Percentiles rank a stretch among this genome's conserved stretches.
Evolutionary conservation across 2,329 filamentous ascomycete species (phyloP).

Genomic region (Aschersonia sp.): DNA sequence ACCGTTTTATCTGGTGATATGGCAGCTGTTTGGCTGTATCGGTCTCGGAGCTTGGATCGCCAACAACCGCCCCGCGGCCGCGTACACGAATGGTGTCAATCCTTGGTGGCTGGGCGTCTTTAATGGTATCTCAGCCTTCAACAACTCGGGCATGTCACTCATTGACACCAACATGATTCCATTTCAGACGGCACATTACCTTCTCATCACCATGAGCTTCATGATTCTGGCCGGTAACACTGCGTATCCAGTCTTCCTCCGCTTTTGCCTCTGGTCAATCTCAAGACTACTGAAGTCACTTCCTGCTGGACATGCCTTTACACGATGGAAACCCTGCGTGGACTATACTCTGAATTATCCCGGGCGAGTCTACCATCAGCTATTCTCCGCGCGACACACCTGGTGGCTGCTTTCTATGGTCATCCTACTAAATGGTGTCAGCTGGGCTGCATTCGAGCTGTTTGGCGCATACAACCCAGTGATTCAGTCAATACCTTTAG

Average conservation of each 20-base stretch:
- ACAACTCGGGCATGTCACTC: slow-evolving; percentile 56
- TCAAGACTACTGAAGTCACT: not conserved
- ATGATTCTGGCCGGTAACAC: slow-evolving; percentile 52
- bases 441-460: slow-evolving; percentile 50
- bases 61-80: slow-evolving; percentile 30
- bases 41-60: slow-evolving; percentile 47
- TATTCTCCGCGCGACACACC: slow-evolving; percentile 49
- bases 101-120: slow-evolving; percentile 58
- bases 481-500: slow-evolving; percentile 34
- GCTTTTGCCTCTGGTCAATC: slow-evolving; percentile 40
- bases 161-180: slow-evolving; percentile 51
- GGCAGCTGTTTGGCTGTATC: slow-evolving; percentile 44
- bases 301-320: not conserved
- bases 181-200: slow-evolving; percentile 37
- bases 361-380: slow-evolving; percentile 43
- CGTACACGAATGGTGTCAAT: slow-evolving; percentile 40
- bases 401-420: slow-evolving; percentile 48
- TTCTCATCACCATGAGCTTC: slow-evolving; percentile 36
- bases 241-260: slow-evolving; percentile 48
- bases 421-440: slow-evolving; percentile 24
- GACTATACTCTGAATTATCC: slow-evolving; percentile 40
- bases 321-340: slow-evolving; percentile 32
- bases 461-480: slow-evolving; percentile 47
- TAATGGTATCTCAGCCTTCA: slow-evolving; percentile 53
- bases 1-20: slow-evolving; percentile 42